Percentiles rank a stretch among this genome's conserved stretches.
Conservation (phyloP, 345 rosid genomes). For the Microthlaspi erraticum region DNA sequence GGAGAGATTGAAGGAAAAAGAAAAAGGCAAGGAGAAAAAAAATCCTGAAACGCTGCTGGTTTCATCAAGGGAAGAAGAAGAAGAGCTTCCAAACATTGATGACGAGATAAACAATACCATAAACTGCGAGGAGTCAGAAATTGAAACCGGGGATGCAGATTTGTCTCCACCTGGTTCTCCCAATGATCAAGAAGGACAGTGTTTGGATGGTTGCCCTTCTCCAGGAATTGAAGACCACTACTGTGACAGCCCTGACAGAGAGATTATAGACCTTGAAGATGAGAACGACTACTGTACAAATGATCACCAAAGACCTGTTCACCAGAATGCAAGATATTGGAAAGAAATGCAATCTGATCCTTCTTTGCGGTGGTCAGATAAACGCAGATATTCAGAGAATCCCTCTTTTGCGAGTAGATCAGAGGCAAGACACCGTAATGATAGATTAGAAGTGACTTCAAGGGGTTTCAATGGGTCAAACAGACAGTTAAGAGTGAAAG, state of each 20-base stretch:
- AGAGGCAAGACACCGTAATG: slow-evolving; percentile 62
- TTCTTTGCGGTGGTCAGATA: slow-evolving; percentile 68
- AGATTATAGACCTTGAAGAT: slow-evolving; percentile 50
- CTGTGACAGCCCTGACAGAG: slow-evolving; percentile 48
- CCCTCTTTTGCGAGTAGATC: slow-evolving; percentile 53
- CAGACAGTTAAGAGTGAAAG: slow-evolving; percentile 57
- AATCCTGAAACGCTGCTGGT: slow-evolving; percentile 35
- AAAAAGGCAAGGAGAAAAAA: slow-evolving; percentile 64
- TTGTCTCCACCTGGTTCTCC: slow-evolving; percentile 61
- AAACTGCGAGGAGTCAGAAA: slow-evolving; percentile 49
- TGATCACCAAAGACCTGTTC: slow-evolving; percentile 63
- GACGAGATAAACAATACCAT: slow-evolving; percentile 47
- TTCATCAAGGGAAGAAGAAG: slow-evolving; percentile 34
- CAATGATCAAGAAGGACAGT: slow-evolving; percentile 51
- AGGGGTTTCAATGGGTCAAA: slow-evolving; percentile 60
- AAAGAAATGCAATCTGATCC: slow-evolving; percentile 65
- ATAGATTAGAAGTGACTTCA: slow-evolving; percentile 60
- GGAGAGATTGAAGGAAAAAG: slow-evolving; percentile 93
- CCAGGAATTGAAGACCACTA: slow-evolving; percentile 50
- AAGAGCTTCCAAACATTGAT: slow-evolving; percentile 53
- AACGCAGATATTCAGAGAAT: slow-evolving; percentile 57
- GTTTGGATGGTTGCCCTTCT: slow-evolving; percentile 42
- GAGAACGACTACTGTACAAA: slow-evolving; percentile 54
- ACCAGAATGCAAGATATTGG: slow-evolving; percentile 57
- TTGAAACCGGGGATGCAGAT: slow-evolving; percentile 53